Evolutionary conservation across 768 basidiomycete species (phyloP), one percentile per base, ranked within the genome.

Genomic region (Lactarius tabidus): DNA sequence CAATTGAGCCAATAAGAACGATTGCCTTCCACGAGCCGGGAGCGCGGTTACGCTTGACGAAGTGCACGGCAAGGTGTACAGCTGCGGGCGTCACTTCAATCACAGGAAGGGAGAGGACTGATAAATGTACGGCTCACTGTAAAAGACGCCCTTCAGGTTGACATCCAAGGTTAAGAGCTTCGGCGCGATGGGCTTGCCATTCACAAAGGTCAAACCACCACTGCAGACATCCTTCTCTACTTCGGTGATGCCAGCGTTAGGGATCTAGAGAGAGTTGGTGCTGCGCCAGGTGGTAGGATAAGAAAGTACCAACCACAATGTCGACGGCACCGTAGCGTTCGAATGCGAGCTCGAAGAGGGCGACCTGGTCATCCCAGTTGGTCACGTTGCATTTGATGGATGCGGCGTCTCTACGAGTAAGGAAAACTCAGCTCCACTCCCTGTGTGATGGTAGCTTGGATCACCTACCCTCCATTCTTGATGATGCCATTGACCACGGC

Each of bases 1-100:
- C 73, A 67, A 77, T 70, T 9, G 75, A 77, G 29, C 77, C 76
- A 1, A 77, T 69, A 9, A 77, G 59, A 0, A 77, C 70, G 54
- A 77, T 67, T 6, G 74, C 69, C 57, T 75, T 77, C 52, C 71
- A 66, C 4, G 63, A 55, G 29, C 39, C 68, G 28, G 35, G 52
- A 28, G 57, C 28, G 31, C 68, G 61, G 26, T 70, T 66, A 10
- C 59, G 57, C 39, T 69, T 65, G 31, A 78, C 63, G 64, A 76
- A 75, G 60, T 75, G 71, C 51, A 76, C 67, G 3, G 70, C 76
- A 28, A 78, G 71, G 41, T 73, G 72, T 51, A 67, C 62, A 2
- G 77, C 76, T 77, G 64, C 3, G n/a, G 8, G 28, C 4, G 23
- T 45, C n/a, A 57, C 48, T 26, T 48, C 2, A 6, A 35, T 9